Evolutionary conservation across 129 eudicot species (phyloP), one percentile per base, ranked within the genome.

Genomic region (Oenanthe sinensis): DNA sequence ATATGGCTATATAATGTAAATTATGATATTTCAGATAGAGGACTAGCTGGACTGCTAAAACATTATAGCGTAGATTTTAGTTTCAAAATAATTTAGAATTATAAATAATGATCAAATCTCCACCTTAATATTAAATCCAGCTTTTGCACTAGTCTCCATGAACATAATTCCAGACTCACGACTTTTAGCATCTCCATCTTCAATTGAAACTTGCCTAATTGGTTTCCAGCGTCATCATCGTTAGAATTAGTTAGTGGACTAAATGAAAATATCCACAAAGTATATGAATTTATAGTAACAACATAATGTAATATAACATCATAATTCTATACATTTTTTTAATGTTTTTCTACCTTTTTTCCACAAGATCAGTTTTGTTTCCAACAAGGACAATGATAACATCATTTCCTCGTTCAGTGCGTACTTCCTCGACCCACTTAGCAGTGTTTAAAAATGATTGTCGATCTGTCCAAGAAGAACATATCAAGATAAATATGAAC

Each of bases 341-440:
- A n/a, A 48, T 16, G 26, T 93, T 90, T 73, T 93, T 96, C 85
- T n/a, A 93, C 98, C 98, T 93, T 87, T 93, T 93, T 74, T 93
- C 98, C 78, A 89, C 98, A 77, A 93, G 92, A 82, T 93, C 98
- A 37, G 98, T 93, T 90, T 93, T 93, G 85, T 93, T 93, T 19
- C 96, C 98, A 74, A 93, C 98, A 85, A 93, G 98, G 71, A 91
- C 98, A 78, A 93, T 87, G 78, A 93, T 89, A 71, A 87, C 98
- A 83, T 93, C 97, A 11, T 80, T 86, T 52, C 98, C 98, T 28
- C 97, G 85, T 81, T 93, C 97, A 5, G 94, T 89, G 22, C 95
- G 88, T 71, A 91, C 98, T 87, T 93, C 98, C 73, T 93, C 98
- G 50, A 92, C 87, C 97, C 97, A 92, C 84, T 81, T 92, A 71